Evolutionary conservation across 345 rosid genomes (phyloP).

Genomic region (Brassica nigra): DNA sequence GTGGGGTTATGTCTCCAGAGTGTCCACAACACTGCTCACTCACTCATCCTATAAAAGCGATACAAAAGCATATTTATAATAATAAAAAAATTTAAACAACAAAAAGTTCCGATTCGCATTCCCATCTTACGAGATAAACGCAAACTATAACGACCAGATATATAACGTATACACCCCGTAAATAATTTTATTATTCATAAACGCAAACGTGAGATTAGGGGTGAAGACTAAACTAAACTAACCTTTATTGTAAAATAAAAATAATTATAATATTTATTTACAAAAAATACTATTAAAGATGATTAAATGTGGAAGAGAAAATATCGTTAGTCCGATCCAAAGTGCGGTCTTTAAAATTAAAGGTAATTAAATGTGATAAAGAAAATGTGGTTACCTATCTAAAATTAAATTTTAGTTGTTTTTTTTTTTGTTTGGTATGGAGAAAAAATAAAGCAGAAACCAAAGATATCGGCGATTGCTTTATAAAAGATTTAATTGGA

Average conservation of each 20-base stretch:
- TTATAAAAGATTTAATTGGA: not conserved
- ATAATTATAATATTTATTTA: not conserved
- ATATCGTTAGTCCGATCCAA: not conserved
- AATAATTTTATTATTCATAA: not conserved
- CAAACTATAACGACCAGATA: conserved; percentile 12
- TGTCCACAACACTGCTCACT: conserved; percentile 21
- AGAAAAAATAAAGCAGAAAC: no score
- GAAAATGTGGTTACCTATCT: no score
- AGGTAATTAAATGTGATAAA: no score
- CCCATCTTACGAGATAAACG: conserved; percentile 22
- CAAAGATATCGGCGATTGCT: not conserved
- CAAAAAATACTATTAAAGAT: not conserved
- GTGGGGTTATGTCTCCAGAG: conserved; percentile 30
- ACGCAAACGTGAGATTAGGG: not conserved
- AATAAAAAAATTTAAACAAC: not conserved
- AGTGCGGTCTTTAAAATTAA: no score
- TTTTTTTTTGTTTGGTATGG: no score
- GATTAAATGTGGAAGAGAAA: not conserved
- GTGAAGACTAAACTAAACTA: not conserved
- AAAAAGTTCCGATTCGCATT: conserved; percentile 27
- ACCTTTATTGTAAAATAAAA: not conserved
- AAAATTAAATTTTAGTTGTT: no score
- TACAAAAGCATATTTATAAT: no score
- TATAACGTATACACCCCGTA: not conserved
- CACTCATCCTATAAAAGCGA: not conserved